Percentiles rank a stretch among this genome's conserved stretches.
phyloP scores from a whole-genome alignment of 2,329 filamentous ascomycete genomes.

The Lecanosticta acicola region DNA sequence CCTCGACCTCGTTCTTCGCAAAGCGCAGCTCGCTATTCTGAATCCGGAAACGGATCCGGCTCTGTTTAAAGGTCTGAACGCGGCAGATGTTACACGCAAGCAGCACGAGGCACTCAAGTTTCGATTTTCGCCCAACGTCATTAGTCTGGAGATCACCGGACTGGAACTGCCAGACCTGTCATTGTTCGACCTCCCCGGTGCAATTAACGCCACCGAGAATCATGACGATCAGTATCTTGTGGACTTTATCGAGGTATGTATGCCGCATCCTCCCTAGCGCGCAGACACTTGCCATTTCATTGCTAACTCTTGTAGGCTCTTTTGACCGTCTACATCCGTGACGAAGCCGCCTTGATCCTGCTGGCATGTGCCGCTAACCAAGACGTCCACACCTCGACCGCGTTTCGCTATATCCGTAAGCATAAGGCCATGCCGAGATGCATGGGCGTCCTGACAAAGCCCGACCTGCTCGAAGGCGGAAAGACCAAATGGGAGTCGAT shows the following conservation, averaged over 20 bases:
- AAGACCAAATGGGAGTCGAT: slow-evolving; percentile 28
- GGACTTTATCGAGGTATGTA: slow-evolving; percentile 55
- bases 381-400: slow-evolving; percentile 70
- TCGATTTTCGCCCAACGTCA: slow-evolving; percentile 76
- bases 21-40: slow-evolving; percentile 71
- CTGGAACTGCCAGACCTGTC: slow-evolving; percentile 67
- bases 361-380: slow-evolving; percentile 72
- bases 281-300: neutral
- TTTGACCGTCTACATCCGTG: slow-evolving; percentile 62
- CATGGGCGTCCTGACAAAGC: slow-evolving; percentile 69
- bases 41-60: slow-evolving; percentile 55
- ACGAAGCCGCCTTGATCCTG: slow-evolving; percentile 67
- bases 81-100: slow-evolving; percentile 16
- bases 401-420: slow-evolving; percentile 55
- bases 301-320: too few species aligned
- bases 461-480: slow-evolving; percentile 58
- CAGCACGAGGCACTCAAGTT: slow-evolving; percentile 38
- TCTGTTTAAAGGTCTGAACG: slow-evolving; percentile 32
- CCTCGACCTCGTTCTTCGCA: slow-evolving; percentile 63
- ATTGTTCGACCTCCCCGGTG: slow-evolving; percentile 80
- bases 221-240: slow-evolving; percentile 61
- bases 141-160: slow-evolving; percentile 68
- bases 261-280: neutral
- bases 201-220: slow-evolving; percentile 65
- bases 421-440: slow-evolving; percentile 39